Conservation (phyloP, 176 grass and related monocot species). For the Zea luxurians region DNA sequence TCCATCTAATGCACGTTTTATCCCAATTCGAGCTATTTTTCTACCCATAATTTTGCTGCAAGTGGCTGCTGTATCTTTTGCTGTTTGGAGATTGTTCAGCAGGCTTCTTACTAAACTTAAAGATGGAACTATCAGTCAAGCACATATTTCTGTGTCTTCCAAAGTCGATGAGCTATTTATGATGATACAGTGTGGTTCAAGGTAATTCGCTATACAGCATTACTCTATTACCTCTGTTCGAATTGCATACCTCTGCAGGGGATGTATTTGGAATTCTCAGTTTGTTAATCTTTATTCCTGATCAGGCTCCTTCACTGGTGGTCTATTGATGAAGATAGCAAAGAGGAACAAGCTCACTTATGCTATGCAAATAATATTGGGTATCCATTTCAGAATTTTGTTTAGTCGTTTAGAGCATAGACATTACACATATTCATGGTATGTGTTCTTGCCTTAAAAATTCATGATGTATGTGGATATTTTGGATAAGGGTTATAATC, state of each 20-base stretch:
- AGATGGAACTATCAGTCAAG: constrained; percentile 38
- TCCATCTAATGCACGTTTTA: constrained; percentile 57
- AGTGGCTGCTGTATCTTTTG: constrained; percentile 46
- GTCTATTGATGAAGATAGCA: constrained; percentile 69
- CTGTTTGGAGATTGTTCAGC: constrained; percentile 57
- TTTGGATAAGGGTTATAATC: constrained; percentile 11
- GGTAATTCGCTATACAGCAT: constrained; percentile 38
- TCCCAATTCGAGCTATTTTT: constrained; percentile 66
- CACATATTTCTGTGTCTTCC: constrained; percentile 58
- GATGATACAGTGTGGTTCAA: constrained; percentile 73
- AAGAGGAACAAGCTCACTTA: constrained; percentile 63
- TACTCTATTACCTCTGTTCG: not conserved
- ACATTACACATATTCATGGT: constrained; percentile 6
- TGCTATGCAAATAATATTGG: constrained; percentile 47
- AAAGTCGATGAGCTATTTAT: constrained; percentile 51
- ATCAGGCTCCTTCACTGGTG: constrained; percentile 64
- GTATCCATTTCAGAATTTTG: constrained; percentile 35
- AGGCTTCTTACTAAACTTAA: constrained; percentile 56
- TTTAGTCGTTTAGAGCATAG: not conserved
- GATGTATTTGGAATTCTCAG: constrained; percentile 29
- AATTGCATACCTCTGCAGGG: not conserved
- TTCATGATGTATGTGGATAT: constrained; percentile 1
- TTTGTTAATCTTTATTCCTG: constrained; percentile 23
- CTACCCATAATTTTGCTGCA: constrained; percentile 70
- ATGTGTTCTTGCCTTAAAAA: not conserved